Evolutionary conservation across 345 rosid species (phyloP), one percentile per base, ranked within the genome.

Genomic region (Euclidium syriacum): DNA sequence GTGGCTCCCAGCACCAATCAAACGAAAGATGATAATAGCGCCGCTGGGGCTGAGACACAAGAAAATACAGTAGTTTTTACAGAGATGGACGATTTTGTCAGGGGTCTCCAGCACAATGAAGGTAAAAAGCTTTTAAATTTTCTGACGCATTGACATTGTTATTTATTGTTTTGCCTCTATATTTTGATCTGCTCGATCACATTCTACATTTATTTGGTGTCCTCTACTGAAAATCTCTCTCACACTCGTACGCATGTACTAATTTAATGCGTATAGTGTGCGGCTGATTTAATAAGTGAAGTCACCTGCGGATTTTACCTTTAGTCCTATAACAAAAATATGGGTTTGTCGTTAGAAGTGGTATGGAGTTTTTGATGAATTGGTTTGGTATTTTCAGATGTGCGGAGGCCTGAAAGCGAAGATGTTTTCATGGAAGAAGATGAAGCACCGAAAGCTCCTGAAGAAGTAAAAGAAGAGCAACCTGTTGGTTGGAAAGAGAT

Each of bases 371-470:
- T 27, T 22, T 63, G 58, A 39, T 63, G 12, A 44, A 10, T 55
- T 47, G 26, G 43, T 73, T 67, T 77, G 57, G 58, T 57, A 48
- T n/a, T 76, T 72, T 49, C 84, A 90, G 99, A 74, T 43, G 79
- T 79, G 51, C 81, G 73, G 50, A 83, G 78, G 77, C 80, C 81
- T 49, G 86, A 78, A 29, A 75, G 63, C 51, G 87, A 87, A 72
- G 97, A 86, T 79, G 95, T 87, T 64, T 87, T 90, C 80, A 86
- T 81, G 87, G 99, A 85, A 3, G 97, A 86, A 80, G 97, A 87
- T 71, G 95, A 81, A 77, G 84, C 78, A 19, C 87, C 81, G 1
- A 58, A 57, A 70, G 74, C 72, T 68, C 73, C 81, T 71, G 87
- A 74, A 47, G 70, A 75, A 60, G 87, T 79, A 66, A 70, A 23